Base-by-base conservation (phyloP, 2,329 filamentous ascomycete species). In the Raffaelea arxii region DNA sequence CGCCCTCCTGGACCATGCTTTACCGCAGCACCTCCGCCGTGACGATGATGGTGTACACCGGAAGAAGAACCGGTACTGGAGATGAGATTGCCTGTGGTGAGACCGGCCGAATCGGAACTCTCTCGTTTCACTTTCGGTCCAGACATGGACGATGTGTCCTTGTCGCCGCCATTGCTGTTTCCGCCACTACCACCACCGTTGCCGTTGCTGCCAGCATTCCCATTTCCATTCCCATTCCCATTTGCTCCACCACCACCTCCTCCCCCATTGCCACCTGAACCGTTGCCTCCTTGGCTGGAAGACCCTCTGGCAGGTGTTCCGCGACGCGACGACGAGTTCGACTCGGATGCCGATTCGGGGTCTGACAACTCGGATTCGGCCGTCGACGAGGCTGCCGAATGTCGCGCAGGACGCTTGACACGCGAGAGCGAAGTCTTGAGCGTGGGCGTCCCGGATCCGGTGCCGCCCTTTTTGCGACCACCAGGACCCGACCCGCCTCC, bases 351-450 rank as follows among this genome's bases (percentile, higher is more conserved):
- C 41, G 76, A 75, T 39, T 77, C 77, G 7, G 77, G 78, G 44
- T 82, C 79, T 1, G 78, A 82, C 36, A 82, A 68, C 56, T 83
- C 79, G 55, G 77, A 81, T 49, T 83, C 79, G 43, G 72, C 77
- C 6, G 75, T 77, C 4, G 78, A 80, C 4, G 76, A 77, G 3
- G 79, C 46, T 1, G 49, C 77, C 2, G 78, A 82, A 52, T 77
- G 78, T 58, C 79, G 76, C 40, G 67, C 69, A 38, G 64, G 74
- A 53, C 75, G 78, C 62, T 82, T 82, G 23, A 82, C 72, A 25
- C 78, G 73, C 22, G 77, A 80, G 3, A 82, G 64, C 10, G 71
- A 73, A n/a, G 78, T 82, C 56, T 82, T 82, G 52, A 67, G 71
- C 46, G 59, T 57, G 18, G 54, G 38, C 22, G 48, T 39, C 46